Conservation (phyloP, 192 early-diverging fungal species). For the Coemansia sp. region DNA sequence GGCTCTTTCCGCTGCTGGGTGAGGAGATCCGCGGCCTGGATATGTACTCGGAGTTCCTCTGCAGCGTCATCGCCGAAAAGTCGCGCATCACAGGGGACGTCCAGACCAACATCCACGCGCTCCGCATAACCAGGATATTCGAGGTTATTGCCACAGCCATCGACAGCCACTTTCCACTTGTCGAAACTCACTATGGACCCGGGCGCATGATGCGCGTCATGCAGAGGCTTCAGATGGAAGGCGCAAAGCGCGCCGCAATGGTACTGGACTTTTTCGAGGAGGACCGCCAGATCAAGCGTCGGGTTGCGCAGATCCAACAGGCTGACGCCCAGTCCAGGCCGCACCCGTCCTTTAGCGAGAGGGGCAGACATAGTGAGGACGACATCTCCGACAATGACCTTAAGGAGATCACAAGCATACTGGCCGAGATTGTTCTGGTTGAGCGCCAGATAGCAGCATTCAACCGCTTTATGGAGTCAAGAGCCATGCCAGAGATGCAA, state of each 20-base stretch:
- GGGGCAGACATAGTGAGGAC: conserved; percentile 19
- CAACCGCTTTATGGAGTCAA: conserved; percentile 77
- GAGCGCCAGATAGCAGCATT: conserved; percentile 76
- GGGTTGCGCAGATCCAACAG: conserved; percentile 46
- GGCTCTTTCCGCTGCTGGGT: conserved; percentile 85
- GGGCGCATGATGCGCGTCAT: conserved; percentile 88
- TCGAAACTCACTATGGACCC: conserved; percentile 81
- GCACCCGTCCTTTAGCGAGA: conserved; percentile 2
- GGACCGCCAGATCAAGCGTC: conserved; percentile 58
- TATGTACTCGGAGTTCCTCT: conserved; percentile 83
- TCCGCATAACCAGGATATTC: conserved; percentile 80
- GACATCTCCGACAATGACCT: conserved; percentile 61
- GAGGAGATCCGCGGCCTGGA: conserved; percentile 84
- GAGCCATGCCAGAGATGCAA: conserved; percentile 59
- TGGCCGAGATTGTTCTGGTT: conserved; percentile 80
- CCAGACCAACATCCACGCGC: conserved; percentile 61
- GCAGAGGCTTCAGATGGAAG: conserved; percentile 84
- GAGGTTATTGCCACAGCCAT: conserved; percentile 86
- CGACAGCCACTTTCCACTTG: conserved; percentile 82
- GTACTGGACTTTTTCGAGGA: conserved; percentile 82
- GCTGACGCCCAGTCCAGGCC: conserved; percentile 6
- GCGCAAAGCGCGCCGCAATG: conserved; percentile 71
- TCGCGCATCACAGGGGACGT: conserved; percentile 52
- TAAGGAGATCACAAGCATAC: conserved; percentile 73
- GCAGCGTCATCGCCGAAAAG: conserved; percentile 71